These are phyloP conservation scores for Globisporangium radiosum DNA, from an alignment of 352 stramenopile species.

Conservation along the genomic window DNA sequence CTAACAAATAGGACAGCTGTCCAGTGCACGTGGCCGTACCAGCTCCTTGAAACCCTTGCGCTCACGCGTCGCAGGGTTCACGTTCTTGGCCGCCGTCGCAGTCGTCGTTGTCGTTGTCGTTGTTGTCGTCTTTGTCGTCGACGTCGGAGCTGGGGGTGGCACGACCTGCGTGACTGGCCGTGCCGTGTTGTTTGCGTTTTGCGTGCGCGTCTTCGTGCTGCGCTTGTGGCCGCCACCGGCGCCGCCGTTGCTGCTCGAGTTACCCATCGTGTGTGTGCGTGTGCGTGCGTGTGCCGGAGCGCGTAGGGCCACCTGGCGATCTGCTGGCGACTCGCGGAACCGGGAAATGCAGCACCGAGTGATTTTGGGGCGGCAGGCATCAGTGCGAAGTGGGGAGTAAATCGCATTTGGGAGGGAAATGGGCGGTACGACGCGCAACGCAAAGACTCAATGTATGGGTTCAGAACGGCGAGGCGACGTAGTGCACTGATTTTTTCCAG, in stretches of 20 bases:
- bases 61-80: slow-evolving; percentile 40
- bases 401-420: too few species aligned
- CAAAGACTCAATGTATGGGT: too few species aligned
- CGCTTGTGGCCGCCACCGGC: slow-evolving; percentile 10
- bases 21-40: slow-evolving; percentile 20
- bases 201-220: slow-evolving; percentile 27
- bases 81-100: slow-evolving; percentile 15
- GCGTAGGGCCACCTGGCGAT: not conserved
- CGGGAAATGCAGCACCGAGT: not conserved
- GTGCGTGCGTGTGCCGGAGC: not conserved
- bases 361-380: too few species aligned
- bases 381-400: too few species aligned
- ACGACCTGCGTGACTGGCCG: slow-evolving; percentile 5
- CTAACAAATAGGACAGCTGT: too few species aligned
- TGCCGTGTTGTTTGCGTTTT: slow-evolving; percentile 28
- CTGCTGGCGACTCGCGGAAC: not conserved
- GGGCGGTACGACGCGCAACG: too few species aligned
- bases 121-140: slow-evolving; percentile 12
- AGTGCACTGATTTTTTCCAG: too few species aligned
- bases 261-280: slow-evolving; percentile 36
- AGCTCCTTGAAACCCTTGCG: slow-evolving; percentile 67
- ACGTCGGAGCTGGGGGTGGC: slow-evolving; percentile 6
- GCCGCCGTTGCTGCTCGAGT: slow-evolving; percentile 53
- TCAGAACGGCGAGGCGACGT: too few species aligned
- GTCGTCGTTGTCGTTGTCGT: slow-evolving; percentile 14